phyloP scores from a whole-genome alignment of 2,329 filamentous ascomycete genomes.

The Blastomyces parvus region DNA sequence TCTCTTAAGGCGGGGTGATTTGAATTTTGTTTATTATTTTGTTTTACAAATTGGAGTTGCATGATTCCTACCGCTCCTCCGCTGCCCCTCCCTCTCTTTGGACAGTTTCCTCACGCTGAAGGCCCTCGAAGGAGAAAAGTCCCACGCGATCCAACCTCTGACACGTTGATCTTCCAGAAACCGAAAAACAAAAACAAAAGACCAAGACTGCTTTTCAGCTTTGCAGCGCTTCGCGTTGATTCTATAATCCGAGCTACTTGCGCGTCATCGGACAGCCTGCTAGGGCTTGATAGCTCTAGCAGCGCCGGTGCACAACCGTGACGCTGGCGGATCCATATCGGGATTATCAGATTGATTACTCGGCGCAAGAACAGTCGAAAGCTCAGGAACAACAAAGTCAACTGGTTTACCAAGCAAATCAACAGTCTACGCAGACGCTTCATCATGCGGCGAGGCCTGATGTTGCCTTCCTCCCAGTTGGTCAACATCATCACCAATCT shows the following conservation, averaged over 20 bases:
- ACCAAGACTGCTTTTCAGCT: not conserved
- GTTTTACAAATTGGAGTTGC: not conserved
- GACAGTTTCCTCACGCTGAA: not conserved
- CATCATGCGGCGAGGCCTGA: conserved; percentile 29
- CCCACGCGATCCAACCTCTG: not conserved
- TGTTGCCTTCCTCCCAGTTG: conserved; percentile 26
- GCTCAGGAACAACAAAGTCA: conserved; percentile 55
- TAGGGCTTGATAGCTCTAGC: conserved; percentile 65
- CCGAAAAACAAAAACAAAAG: not conserved
- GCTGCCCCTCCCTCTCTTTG: not conserved
- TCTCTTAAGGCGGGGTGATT: conserved; percentile 4
- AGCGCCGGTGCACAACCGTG: conserved; percentile 61
- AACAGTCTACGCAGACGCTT: conserved; percentile 29
- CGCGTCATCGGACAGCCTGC: conserved; percentile 39
- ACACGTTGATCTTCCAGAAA: not conserved
- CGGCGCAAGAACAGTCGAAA: conserved; percentile 57
- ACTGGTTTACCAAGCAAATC: conserved; percentile 51
- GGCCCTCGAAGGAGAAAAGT: not conserved
- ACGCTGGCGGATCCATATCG: conserved; percentile 67
- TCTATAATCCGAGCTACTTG: conserved; percentile 10
- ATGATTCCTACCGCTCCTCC: not conserved
- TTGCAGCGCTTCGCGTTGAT: conserved; percentile 3
- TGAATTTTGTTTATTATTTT: not conserved
- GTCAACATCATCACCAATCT: conserved; percentile 24
- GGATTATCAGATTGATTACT: conserved; percentile 68